Evolutionary conservation across 345 rosid species (phyloP), one percentile per base, ranked within the genome.

Genomic region (Adansonia digitata): DNA sequence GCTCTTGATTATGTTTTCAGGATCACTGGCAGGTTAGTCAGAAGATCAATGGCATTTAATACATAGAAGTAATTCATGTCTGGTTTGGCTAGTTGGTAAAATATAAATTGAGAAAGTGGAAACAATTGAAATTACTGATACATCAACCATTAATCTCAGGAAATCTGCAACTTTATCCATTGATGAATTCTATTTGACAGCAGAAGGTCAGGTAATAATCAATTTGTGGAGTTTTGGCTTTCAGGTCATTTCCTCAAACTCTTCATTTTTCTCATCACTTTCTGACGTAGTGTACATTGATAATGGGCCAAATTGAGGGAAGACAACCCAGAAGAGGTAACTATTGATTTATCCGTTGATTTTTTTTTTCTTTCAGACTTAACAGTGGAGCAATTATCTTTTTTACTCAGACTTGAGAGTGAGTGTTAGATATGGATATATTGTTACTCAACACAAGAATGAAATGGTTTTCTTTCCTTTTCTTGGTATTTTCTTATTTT

Each of bases 131-230:
- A 62, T 40, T 51, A 39, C 62, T 76, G 69, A 69, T 1, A 5
- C 26, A 5, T 72, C 27, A 20, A 70, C 34, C 26, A 59, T 63
- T n/a, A 60, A 52, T 84, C 69, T 75, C 90, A 93, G 97, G 93
- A 91, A 87, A 61, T 82, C 93, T 5, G 97, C 96, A 13, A 89
- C 97, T 3, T 43, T 95, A 78, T 95, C 98, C 5, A 90, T 93
- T 49, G 99, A 95, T 82, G 98, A 93, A 81, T 93, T 95, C 74
- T 95, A 95, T 81, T 90, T 91, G 88, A 91, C 97, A 37, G 89
- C 92, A 60, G 85, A 90, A 82, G 89, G 84, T 43, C 98, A 93
- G 96, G 98, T 94, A 75, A 79, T 69, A 8, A 10, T 77, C 49
- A n/a, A 42, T 1, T 18, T 51, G n/a, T 18, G 73, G 57, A 17